phyloP scores from a whole-genome alignment of 2,329 filamentous ascomycete genomes.

The Pseudodiploospora longispora region DNA sequence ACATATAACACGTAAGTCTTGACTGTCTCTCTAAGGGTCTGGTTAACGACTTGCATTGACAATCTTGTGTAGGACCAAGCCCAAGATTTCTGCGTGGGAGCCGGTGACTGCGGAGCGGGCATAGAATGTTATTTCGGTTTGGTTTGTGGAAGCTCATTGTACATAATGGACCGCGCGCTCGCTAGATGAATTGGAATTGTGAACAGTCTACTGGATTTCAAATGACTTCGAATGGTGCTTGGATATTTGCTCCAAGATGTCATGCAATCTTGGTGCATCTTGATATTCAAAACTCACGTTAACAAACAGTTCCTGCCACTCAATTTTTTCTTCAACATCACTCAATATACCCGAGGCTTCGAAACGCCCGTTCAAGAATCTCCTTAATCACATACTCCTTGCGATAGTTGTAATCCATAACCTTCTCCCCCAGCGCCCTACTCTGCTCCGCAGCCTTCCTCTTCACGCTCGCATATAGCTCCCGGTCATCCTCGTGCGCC shows the following conservation, averaged over 20 bases:
- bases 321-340: no score
- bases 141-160: conserved; percentile 14
- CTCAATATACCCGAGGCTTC: conserved; percentile 5
- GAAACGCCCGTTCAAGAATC: conserved; percentile 23
- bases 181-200: no score
- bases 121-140: conserved; percentile 14
- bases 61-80: conserved; percentile 34
- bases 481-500: conserved; percentile 25
- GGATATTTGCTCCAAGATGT: no score
- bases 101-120: conserved; percentile 31
- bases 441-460: conserved; percentile 23
- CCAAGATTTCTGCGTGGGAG: conserved; percentile 47
- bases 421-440: conserved; percentile 19
- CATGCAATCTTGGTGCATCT: no score
- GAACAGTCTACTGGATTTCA: no score
- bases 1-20: conserved; percentile 84
- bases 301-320: no score
- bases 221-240: no score
- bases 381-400: conserved; percentile 30
- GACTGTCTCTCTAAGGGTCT: background rate
- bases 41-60: background rate
- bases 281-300: no score
- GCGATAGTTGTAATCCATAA: conserved; percentile 30
- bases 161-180: conserved; percentile 17
- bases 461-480: conserved; percentile 32